phyloP scores from a whole-genome alignment of 2,329 filamentous ascomycete genomes.

The Curvularia sp. region DNA sequence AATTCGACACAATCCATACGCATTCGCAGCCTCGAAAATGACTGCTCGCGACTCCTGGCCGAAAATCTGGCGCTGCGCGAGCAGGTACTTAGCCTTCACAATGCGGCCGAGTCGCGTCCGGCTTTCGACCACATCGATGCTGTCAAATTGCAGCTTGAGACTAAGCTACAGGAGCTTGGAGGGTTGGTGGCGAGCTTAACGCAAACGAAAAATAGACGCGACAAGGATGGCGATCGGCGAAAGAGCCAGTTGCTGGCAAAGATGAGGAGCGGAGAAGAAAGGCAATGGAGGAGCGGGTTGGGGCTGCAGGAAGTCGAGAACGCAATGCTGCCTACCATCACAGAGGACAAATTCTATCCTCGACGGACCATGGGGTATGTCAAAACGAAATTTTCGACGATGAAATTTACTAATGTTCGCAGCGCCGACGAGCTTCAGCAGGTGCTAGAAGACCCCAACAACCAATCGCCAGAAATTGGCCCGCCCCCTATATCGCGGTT shows the following conservation, averaged over 20 bases:
- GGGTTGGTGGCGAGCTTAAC: slow-evolving; percentile 71
- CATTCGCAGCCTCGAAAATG: slow-evolving; percentile 77
- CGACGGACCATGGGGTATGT: slow-evolving; percentile 72
- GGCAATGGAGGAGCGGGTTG: slow-evolving; percentile 61
- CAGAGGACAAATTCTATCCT: slow-evolving; percentile 72
- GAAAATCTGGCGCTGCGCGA: slow-evolving; percentile 78
- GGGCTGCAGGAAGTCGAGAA: slow-evolving; percentile 55
- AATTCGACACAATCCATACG: slow-evolving; percentile 80
- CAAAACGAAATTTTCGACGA: slow-evolving; percentile 7
- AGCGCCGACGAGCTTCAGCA: slow-evolving; percentile 66
- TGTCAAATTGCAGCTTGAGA: slow-evolving; percentile 74
- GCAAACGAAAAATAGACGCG: slow-evolving; percentile 38
- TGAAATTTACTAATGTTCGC: slow-evolving; percentile 24
- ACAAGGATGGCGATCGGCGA: slow-evolving; percentile 26
- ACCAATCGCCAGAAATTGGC: slow-evolving; percentile 73
- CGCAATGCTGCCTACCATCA: slow-evolving; percentile 69
- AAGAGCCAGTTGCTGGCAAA: slow-evolving; percentile 60
- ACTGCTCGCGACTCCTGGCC: slow-evolving; percentile 75
- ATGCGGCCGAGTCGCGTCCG: slow-evolving; percentile 67
- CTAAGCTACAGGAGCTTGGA: slow-evolving; percentile 74
- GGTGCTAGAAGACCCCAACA: slow-evolving; percentile 60
- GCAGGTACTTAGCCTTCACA: slow-evolving; percentile 73
- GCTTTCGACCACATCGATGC: slow-evolving; percentile 70
- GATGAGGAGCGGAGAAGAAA: slow-evolving; percentile 60
- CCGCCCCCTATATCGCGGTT: slow-evolving; percentile 62